Conservation (phyloP, 805 yeast species). For the Ogataea wickerhamii region DNA sequence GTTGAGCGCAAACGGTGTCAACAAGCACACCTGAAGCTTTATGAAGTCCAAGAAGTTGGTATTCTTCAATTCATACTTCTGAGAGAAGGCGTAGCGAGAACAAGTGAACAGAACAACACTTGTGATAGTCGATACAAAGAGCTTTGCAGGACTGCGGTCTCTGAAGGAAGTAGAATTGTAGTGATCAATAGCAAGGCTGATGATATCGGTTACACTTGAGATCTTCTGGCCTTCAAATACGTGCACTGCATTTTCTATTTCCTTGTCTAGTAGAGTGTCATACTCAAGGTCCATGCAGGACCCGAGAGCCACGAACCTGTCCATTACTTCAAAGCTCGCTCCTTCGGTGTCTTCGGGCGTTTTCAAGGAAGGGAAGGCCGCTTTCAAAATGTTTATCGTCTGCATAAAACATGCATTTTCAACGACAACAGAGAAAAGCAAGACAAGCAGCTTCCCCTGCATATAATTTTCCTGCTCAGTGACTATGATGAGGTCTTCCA, state of each 20-base stretch:
- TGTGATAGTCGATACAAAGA: slow-evolving; percentile 32
- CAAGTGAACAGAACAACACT: slow-evolving; percentile 28
- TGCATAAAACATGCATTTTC: slow-evolving; percentile 20
- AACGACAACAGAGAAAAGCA: slow-evolving; percentile 54
- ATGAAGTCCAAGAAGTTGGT: slow-evolving; percentile 31
- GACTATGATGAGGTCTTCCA: slow-evolving; percentile 38
- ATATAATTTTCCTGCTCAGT: slow-evolving; percentile 55
- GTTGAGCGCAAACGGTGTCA: slow-evolving; percentile 37
- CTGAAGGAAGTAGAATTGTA: slow-evolving; percentile 34
- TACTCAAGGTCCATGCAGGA: slow-evolving; percentile 65
- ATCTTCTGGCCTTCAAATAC: slow-evolving; percentile 35
- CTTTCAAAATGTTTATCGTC: slow-evolving; percentile 5
- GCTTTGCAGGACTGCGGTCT: slow-evolving; percentile 10
- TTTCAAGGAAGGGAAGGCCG: slow-evolving; percentile 11
- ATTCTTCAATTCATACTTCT: slow-evolving; percentile 6
- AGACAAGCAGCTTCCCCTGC: slow-evolving; percentile 62
- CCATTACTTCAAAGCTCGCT: slow-evolving; percentile 19
- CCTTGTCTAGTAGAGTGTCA: slow-evolving; percentile 35
- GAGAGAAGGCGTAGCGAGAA: slow-evolving; percentile 18
- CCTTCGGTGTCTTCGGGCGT: slow-evolving; percentile 1
- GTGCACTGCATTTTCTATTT: slow-evolving; percentile 35
- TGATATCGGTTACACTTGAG: slow-evolving; percentile 36
- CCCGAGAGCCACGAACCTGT: slow-evolving; percentile 40
- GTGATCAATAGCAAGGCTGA: slow-evolving; percentile 38
- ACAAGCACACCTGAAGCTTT: slow-evolving; percentile 38